Conservation (phyloP, 345 rosid species). For the Psidium friedrichsthalianum region DNA sequence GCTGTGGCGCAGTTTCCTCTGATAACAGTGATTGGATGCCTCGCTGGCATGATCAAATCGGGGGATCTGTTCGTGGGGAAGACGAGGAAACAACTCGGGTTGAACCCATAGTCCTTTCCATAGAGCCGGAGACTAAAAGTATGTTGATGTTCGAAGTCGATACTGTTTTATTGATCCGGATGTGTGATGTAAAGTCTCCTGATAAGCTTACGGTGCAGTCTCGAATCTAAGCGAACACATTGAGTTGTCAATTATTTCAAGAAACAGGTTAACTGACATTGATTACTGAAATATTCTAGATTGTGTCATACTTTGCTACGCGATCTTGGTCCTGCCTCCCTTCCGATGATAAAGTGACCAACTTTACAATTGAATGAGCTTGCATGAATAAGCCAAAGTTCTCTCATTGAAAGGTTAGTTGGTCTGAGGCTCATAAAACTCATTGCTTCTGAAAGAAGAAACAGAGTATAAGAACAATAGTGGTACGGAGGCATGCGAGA, state of each 20-base stretch:
- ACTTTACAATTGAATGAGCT: background rate
- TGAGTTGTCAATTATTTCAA: background rate
- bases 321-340: background rate
- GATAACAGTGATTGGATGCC: constrained; percentile 10
- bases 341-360: background rate
- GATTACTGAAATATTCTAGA: background rate
- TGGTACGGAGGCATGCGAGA: background rate
- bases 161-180: background rate
- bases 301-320: background rate
- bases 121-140: background rate
- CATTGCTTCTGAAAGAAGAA: background rate
- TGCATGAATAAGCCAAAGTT: background rate
- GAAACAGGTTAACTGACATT: background rate
- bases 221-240: background rate
- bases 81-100: constrained; percentile 18
- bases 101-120: background rate
- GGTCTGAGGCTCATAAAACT: background rate
- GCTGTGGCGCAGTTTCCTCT: constrained; percentile 31
- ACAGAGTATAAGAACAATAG: background rate
- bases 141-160: background rate
- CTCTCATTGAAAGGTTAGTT: background rate
- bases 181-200: background rate
- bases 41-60: constrained; percentile 30
- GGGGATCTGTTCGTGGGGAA: constrained; percentile 30
- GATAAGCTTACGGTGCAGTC: background rate